A percentile compares a stretch with the other conserved stretches of the same genome.
These are phyloP conservation scores for Diaporthe sp. DNA, from an alignment of 2,329 filamentous ascomycete genomes.

Conservation along the genomic window DNA sequence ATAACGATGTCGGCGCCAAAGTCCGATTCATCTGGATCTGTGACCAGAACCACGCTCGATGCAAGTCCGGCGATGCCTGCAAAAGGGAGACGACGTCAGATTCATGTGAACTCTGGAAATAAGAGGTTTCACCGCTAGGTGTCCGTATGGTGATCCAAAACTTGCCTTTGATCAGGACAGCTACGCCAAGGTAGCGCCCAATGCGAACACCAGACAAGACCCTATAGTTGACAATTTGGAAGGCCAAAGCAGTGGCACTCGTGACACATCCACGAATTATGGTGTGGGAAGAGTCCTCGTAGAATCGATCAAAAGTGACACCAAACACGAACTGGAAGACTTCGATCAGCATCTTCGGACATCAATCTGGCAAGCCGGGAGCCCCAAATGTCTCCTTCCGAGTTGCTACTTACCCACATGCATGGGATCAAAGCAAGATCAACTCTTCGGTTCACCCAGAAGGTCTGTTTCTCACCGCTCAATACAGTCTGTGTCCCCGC, in stretches of 20 bases:
- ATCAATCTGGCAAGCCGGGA: background rate
- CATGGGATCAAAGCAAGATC: background rate
- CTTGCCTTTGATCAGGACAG: background rate
- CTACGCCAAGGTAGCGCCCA: background rate
- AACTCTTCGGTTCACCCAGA: background rate
- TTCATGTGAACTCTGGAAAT: too few species aligned
- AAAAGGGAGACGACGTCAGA: background rate
- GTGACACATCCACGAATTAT: background rate
- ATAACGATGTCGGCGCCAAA: background rate
- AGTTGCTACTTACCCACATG: background rate
- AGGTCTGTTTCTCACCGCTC: background rate
- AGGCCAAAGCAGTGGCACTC: accelerated
- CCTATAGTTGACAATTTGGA: background rate
- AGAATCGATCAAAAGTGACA: accelerated
- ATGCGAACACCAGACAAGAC: background rate
- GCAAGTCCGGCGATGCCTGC: background rate
- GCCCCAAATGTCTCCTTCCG: background rate
- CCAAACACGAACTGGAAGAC: background rate
- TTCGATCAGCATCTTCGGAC: background rate
- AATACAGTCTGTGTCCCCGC: background rate
- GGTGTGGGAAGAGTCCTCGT: background rate
- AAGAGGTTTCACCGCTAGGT: too few species aligned
- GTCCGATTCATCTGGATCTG: background rate
- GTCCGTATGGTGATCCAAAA: background rate
- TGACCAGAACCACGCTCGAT: background rate